Base-by-base conservation (phyloP, 2,329 filamentous ascomycete species). In the Balansia obtecta region DNA sequence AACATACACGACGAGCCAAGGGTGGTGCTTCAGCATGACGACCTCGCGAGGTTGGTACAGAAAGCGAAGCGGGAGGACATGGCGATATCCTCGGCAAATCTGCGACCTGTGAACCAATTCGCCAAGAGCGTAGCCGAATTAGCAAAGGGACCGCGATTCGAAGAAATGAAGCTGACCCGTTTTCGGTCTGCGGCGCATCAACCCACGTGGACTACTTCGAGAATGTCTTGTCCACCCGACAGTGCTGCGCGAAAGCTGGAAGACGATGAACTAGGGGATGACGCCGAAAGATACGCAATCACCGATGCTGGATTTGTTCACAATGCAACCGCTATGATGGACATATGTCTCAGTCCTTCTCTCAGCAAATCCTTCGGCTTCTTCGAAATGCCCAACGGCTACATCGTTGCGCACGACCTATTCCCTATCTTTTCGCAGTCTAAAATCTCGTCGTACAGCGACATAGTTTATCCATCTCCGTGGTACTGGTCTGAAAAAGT, bases 401-500 rank as follows among this genome's bases (percentile, higher is more conserved):
- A 86, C 69, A 89, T 86, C 60, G 74, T 96, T 48, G 85, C 89
- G 10, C 88, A 94, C 59, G 88, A 96, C 57, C 77, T 97, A 13
- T 86, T 95, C 54, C 93, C 93, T 7, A 80, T 97, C 56, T 97
- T 98, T 68, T 95, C 89, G 0, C 89, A 95, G 64, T 94, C 87
- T 62, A 97, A 97, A 65, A 84, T 96, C 56, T 94, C 87, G 4
- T 88, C 83, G 16, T 97, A 89, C 66, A 82, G 86, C 53, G 91
- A 97, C 63, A 91, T 98, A 34, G 66, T 96, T n/a, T 97, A 95
- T 62, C 93, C 93, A 0, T 93, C 88, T 27, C 91, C 91, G 0
- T 97, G 93, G 93, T 97, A 98, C 69, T 97, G 89, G 88, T 83
- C 80, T 58, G 82, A 83, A 47, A 93, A 88, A 67, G 91, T 96